Conservation (phyloP, 1,139 yeast species). For the Diutina rugosa region DNA sequence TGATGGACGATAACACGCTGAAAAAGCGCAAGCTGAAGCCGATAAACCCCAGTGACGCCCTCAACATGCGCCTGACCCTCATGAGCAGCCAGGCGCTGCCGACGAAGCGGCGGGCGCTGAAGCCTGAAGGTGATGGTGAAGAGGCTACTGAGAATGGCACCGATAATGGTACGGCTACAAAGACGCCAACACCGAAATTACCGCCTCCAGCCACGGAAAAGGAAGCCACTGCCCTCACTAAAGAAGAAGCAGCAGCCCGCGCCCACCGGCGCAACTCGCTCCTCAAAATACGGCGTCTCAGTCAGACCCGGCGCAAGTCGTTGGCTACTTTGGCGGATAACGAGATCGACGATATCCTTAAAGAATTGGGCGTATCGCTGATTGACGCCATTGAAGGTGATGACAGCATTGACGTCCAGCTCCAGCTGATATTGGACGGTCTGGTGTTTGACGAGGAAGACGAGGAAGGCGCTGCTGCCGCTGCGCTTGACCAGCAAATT, state of each 20-base stretch:
- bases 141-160: constrained; percentile 6
- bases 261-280: background rate
- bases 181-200: background rate
- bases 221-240: background rate
- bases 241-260: background rate
- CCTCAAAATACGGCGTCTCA: constrained; percentile 13
- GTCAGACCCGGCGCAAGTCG: constrained; percentile 27
- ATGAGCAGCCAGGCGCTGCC: constrained; percentile 6
- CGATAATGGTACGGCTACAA: background rate
- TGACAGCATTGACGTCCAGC: background rate
- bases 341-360: constrained; percentile 25
- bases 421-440: background rate
- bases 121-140: constrained; percentile 4
- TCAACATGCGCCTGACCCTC: constrained; percentile 34
- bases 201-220: background rate
- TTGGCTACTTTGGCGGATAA: constrained; percentile 27
- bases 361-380: constrained; percentile 10
- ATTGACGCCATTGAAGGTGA: constrained; percentile 1
- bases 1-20: constrained; percentile 16
- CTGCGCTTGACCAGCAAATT: constrained; percentile 24
- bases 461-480: constrained; percentile 3
- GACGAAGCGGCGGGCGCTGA: constrained; percentile 6
- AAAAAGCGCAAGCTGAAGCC: constrained; percentile 11
- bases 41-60: constrained; percentile 41
- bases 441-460: constrained; percentile 1